A percentile compares a stretch with the other conserved stretches of the same genome.
Conservation (phyloP, 2,329 filamentous ascomycete species). For the Hypoxylon sp. region DNA sequence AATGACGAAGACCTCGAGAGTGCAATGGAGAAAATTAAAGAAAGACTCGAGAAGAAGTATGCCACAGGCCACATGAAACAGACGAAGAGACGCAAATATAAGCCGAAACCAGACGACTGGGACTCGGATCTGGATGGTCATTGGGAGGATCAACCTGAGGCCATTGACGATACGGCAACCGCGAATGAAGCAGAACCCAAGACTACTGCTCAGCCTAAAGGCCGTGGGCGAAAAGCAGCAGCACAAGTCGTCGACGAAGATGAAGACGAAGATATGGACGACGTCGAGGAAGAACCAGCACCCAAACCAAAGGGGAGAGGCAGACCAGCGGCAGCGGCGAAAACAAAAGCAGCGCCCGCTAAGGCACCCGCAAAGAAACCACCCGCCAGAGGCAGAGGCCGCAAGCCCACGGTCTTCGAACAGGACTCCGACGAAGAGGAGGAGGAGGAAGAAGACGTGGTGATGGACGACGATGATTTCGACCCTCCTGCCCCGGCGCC, state of each 20-base stretch:
- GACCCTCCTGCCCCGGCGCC: slow-evolving; percentile 56
- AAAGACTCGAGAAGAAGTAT: slow-evolving; percentile 79
- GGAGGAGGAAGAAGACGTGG: slow-evolving; percentile 65
- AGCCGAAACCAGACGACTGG: slow-evolving; percentile 84
- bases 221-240: slow-evolving; percentile 57
- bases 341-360: slow-evolving; percentile 54
- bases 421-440: slow-evolving; percentile 61
- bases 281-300: slow-evolving; percentile 62
- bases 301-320: slow-evolving; percentile 48
- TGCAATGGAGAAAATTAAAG: slow-evolving; percentile 80
- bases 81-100: slow-evolving; percentile 70
- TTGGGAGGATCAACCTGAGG: slow-evolving; percentile 86
- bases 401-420: slow-evolving; percentile 58
- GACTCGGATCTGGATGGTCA: slow-evolving; percentile 89
- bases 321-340: slow-evolving; percentile 56
- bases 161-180: slow-evolving; percentile 63
- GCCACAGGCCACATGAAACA: slow-evolving; percentile 72
- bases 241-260: slow-evolving; percentile 53
- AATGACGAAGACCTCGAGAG: slow-evolving; percentile 78
- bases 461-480: slow-evolving; percentile 69
- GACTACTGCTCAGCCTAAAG: slow-evolving; percentile 45
- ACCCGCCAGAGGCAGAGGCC: slow-evolving; percentile 62
- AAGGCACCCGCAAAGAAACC: slow-evolving; percentile 55
- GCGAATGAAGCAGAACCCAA: slow-evolving; percentile 56
- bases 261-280: slow-evolving; percentile 64